These are phyloP conservation scores for Stenogyne calaminthoides DNA, from an alignment of 305 asterid species.

Conservation along the genomic window DNA sequence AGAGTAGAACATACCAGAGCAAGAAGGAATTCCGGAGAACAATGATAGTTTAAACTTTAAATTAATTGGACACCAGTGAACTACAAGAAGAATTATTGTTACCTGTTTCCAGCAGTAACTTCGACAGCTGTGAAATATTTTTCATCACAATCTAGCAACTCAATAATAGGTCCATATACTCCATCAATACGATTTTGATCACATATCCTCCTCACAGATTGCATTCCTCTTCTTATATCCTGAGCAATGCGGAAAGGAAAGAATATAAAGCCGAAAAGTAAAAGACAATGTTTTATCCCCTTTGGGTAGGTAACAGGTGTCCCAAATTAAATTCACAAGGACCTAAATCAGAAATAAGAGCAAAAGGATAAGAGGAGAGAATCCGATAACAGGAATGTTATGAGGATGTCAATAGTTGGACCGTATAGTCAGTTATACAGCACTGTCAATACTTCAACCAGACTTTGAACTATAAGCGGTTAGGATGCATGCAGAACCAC, in stretches of 20 bases:
- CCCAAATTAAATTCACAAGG: constrained; percentile 9
- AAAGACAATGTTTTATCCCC: constrained; percentile 18
- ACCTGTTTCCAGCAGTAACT: constrained; percentile 99
- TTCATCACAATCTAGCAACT: constrained; percentile 94
- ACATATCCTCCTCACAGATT: constrained; percentile 80
- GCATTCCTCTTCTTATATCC: constrained; percentile 98
- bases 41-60: neutral
- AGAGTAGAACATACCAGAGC: constrained; percentile 9
- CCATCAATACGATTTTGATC: constrained; percentile 51
- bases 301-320: constrained; percentile 21
- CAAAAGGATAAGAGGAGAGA: constrained; percentile 13
- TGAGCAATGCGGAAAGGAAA: constrained; percentile 30
- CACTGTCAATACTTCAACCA: neutral
- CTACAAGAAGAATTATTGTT: constrained; percentile 10
- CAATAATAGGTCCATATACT: constrained; percentile 85
- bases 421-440: no score
- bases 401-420: neutral
- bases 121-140: constrained; percentile 97
- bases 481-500: neutral
- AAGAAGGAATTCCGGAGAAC: neutral
- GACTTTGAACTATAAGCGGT: constrained; percentile 4
- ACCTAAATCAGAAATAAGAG: constrained; percentile 17
- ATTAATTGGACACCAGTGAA: constrained; percentile 16
- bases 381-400: neutral
- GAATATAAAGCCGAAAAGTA: constrained; percentile 9